Conservation (phyloP, 1,284 basidiomycete species). For the Fomitopsis schrenkii region DNA sequence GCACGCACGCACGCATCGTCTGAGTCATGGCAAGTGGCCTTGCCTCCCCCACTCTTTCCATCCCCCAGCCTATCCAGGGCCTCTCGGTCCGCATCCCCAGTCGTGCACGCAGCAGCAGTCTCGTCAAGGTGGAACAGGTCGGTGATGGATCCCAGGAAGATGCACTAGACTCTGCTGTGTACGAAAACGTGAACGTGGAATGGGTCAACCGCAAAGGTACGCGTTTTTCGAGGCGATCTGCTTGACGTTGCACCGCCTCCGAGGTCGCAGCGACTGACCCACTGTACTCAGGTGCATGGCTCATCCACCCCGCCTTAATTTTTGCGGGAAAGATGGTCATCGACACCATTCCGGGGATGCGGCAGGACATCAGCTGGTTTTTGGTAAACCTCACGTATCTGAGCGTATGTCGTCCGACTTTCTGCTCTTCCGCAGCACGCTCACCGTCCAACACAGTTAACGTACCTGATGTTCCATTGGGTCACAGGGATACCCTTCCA, state of each 20-base stretch:
- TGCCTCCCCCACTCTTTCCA: slow-evolving; percentile 25
- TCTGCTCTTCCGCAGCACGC: neutral
- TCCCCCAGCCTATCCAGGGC: slow-evolving; percentile 22
- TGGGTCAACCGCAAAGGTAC: slow-evolving; percentile 98
- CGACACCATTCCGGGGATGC: slow-evolving; percentile 93
- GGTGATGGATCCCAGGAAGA: slow-evolving; percentile 77
- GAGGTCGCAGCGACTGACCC: neutral
- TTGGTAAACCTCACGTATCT: slow-evolving; percentile 92
- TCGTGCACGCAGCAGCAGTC: slow-evolving; percentile 70
- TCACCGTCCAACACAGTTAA: slow-evolving; percentile 50
- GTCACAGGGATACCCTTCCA: slow-evolving; percentile 97
- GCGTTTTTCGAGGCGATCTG: slow-evolving; percentile 18
- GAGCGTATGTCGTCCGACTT: slow-evolving; percentile 53
- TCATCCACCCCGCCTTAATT: slow-evolving; percentile 95
- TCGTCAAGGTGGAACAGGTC: slow-evolving; percentile 88
- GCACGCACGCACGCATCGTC: neutral
- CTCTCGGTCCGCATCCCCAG: slow-evolving; percentile 37
- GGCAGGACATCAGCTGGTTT: slow-evolving; percentile 94
- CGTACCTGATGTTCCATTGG: slow-evolving; percentile 99
- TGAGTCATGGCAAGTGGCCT: slow-evolving; percentile 12
- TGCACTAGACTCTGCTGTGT: slow-evolving; percentile 76
- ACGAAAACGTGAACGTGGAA: slow-evolving; percentile 90
- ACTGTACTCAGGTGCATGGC: slow-evolving; percentile 78
- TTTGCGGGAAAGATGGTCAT: slow-evolving; percentile 88
- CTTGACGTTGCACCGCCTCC: neutral